Evolutionary conservation across 2,329 filamentous ascomycete genomes (phyloP), one percentile per base, ranked within the genome.

Genomic region (Venturia asperata): DNA sequence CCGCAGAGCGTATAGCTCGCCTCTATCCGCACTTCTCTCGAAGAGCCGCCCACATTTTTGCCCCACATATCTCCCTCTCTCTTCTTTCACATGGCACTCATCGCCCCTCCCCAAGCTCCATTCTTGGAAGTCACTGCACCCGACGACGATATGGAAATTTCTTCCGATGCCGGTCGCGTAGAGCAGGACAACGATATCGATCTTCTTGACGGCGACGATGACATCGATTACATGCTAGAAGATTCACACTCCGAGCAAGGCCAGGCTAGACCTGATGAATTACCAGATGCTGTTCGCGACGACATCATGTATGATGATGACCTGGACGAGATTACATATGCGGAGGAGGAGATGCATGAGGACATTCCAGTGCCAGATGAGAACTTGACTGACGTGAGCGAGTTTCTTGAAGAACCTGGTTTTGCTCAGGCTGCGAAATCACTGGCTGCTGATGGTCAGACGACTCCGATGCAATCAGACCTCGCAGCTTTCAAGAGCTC

Each of bases 161-260:
- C 82, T 70, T 77, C 81, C 52, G 78, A 80, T 30, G 70, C 74
- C 65, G 79, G 74, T 43, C 69, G 76, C 60, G 73, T 73, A 55
- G 79, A 82, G 64, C 78, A 77, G 63, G 81, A 85, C 65, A 82
- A 83, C 64, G 83, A 85, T 66, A 84, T 87, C 67, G 85, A 87
- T 68, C 72, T 81, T 67, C 75, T 74, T 72, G 15, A 68, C 41
- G 39, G 30, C 42, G 37, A 71, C 39, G 68, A 69, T 63, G 79
- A 87, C 66, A 82, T 85, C 69, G 81, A 85, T 68, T 78, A 80
- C 66, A 83, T 85, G 64, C 77, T 84, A 61, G 80, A 84, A 69
- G 85, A 87, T 68, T 76, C 71, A 17, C 70, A 65, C 17, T 70
- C 72, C 55, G 74, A 73, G 30, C 66, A 62, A n/a, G 73, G 66